phyloP scores from a whole-genome alignment of 2,329 filamentous ascomycete genomes.

The Cladosporium cucumerinum region DNA sequence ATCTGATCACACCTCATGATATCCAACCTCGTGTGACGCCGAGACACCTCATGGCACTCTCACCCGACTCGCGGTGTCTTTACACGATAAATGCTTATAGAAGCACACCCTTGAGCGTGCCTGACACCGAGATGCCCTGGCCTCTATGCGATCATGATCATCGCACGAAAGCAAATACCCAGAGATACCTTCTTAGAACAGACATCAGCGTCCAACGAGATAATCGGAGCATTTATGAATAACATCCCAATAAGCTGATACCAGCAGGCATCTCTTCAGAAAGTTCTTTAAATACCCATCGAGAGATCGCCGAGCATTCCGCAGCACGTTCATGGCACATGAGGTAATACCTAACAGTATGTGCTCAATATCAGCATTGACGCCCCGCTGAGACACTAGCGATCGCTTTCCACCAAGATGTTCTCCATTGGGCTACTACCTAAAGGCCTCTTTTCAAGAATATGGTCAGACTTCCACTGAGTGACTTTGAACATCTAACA shows the following conservation, averaged over 20 bases:
- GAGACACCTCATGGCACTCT: not conserved
- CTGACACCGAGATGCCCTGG: not conserved
- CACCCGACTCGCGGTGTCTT: not conserved
- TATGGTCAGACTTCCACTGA: not conserved
- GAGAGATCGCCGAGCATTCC: not conserved
- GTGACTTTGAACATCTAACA: not conserved
- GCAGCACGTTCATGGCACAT: not conserved
- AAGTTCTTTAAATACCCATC: not conserved
- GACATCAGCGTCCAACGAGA: not conserved
- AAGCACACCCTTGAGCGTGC: not conserved
- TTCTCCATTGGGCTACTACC: not conserved
- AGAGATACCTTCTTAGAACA: not conserved
- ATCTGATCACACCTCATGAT: not conserved
- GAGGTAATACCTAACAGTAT: not conserved
- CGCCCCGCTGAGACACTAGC: not conserved
- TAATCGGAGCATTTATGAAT: not conserved
- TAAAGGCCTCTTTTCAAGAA: not conserved
- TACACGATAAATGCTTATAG: not conserved
- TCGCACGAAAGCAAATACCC: not conserved
- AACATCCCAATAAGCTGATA: not conserved
- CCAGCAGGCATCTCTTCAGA: not conserved
- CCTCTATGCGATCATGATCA: not conserved
- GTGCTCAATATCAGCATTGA: not conserved
- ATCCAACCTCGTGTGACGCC: not conserved
- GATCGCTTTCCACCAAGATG: not conserved